Percentiles rank a stretch among this genome's conserved stretches.
phyloP scores from a whole-genome alignment of 768 basidiomycete genomes.

The Tricholoma sp. region DNA sequence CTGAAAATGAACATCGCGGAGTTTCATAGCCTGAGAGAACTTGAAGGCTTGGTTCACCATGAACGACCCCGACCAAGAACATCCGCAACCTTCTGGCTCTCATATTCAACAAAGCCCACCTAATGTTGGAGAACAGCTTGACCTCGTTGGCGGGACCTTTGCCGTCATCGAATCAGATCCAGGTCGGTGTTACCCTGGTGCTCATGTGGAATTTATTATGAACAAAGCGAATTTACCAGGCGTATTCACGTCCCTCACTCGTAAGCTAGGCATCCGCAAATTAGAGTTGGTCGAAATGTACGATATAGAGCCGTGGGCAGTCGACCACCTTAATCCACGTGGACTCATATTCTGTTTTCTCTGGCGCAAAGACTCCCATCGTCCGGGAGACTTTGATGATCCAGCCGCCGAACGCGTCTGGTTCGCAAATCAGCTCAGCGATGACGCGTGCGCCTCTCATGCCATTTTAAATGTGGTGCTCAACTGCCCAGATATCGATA shows the following conservation, averaged over 20 bases:
- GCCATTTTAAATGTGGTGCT: constrained; percentile 56
- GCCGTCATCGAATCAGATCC: constrained; percentile 58
- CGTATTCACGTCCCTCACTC: constrained; percentile 54
- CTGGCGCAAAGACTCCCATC: constrained; percentile 46
- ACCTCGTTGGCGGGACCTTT: constrained; percentile 59
- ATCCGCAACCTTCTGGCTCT: neutral
- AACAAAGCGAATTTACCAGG: constrained; percentile 24
- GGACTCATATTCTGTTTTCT: constrained; percentile 63
- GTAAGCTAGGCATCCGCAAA: constrained; percentile 46
- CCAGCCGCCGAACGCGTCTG: constrained; percentile 53
- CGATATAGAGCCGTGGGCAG: constrained; percentile 58
- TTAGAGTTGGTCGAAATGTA: constrained; percentile 56
- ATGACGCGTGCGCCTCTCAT: constrained; percentile 61
- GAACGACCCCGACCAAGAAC: neutral
- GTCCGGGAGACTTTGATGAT: constrained; percentile 43
- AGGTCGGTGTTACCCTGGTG: constrained; percentile 22
- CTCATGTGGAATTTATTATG: neutral
- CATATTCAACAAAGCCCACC: neutral
- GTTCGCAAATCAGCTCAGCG: constrained; percentile 66
- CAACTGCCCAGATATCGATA: constrained; percentile 47
- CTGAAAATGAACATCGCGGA: neutral
- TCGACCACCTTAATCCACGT: constrained; percentile 52
- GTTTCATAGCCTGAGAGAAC: too few relatives aligned
- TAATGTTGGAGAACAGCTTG: constrained; percentile 16
- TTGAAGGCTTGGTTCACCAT: too few relatives aligned